A percentile compares a stretch with the other conserved stretches of the same genome.
Evolutionary conservation across 495 filamentous ascomycete species (phyloP).

Genomic region (Xylaria cubensis): DNA sequence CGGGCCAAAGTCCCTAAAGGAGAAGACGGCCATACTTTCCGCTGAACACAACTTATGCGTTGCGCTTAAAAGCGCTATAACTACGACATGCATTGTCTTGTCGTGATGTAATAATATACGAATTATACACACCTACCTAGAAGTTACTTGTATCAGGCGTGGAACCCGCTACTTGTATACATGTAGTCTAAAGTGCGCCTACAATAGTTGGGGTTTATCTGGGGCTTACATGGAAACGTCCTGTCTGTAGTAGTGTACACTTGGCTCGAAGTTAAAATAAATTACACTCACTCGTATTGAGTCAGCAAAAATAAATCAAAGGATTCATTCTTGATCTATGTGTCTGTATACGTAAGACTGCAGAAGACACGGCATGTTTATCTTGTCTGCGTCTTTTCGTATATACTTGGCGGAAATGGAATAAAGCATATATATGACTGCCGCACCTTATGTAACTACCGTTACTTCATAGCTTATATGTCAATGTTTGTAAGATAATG

Average conservation of each 20-base stretch:
- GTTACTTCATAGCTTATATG: not conserved
- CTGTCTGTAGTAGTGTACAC: not conserved
- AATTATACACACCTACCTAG: constrained; percentile 10
- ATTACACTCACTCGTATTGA: too few species aligned
- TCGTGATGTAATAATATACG: not conserved
- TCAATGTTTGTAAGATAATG: not conserved
- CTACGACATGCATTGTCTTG: not conserved
- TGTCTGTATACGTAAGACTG: not conserved
- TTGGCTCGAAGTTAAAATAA: not conserved
- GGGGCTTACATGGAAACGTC: not conserved
- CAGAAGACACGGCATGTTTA: not conserved
- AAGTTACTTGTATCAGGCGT: not conserved
- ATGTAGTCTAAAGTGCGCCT: not conserved
- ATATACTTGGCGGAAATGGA: not conserved
- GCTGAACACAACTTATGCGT: not conserved
- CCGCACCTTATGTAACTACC: constrained; percentile 8
- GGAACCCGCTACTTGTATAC: not conserved
- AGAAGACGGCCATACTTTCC: not conserved
- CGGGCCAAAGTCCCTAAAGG: constrained; percentile 5
- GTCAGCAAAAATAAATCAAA: not conserved
- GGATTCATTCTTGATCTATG: not conserved
- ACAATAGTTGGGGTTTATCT: not conserved
- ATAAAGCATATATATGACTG: not conserved
- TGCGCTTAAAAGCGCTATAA: not conserved
- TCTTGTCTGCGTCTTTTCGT: not conserved